Conservation (phyloP, 1,284 basidiomycete genomes). For the Ceratorhiza oryzae-sativae region DNA sequence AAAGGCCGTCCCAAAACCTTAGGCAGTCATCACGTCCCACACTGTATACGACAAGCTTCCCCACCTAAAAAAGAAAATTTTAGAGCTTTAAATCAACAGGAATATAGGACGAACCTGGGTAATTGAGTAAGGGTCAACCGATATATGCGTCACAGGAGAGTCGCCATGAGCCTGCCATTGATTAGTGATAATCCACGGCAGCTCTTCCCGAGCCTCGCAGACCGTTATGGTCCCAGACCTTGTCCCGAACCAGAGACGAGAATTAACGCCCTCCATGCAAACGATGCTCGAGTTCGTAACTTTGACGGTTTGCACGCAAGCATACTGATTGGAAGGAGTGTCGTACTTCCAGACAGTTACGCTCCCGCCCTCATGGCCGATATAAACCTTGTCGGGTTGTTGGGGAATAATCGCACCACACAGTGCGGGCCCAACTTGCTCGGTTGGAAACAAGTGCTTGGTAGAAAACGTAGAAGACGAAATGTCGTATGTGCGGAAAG, state of each 20-base stretch:
- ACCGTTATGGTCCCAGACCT: constrained; percentile 84
- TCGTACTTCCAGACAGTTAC: constrained; percentile 73
- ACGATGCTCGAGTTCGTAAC: constrained; percentile 81
- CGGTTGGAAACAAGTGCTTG: constrained; percentile 18
- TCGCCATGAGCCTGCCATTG: constrained; percentile 87
- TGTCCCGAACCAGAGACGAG: constrained; percentile 84
- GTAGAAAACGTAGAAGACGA: constrained; percentile 50
- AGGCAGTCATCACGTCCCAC: constrained; percentile 79
- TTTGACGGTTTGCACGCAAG: constrained; percentile 74
- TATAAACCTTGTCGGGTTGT: constrained; percentile 70
- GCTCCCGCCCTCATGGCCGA: constrained; percentile 94
- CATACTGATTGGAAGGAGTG: constrained; percentile 50
- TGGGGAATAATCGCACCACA: constrained; percentile 80
- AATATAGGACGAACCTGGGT: constrained; percentile 58
- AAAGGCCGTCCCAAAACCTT: constrained; percentile 88
- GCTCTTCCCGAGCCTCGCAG: constrained; percentile 67
- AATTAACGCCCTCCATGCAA: constrained; percentile 79
- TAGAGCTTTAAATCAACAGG: background rate
- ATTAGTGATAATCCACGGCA: constrained; percentile 89
- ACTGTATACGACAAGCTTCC: constrained; percentile 74
- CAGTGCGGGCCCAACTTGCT: constrained; percentile 77
- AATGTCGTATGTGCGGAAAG: constrained; percentile 81
- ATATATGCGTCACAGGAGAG: constrained; percentile 75
- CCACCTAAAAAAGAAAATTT: constrained; percentile 45
- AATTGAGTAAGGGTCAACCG: constrained; percentile 76